Conservation (phyloP, 139 green algal species). For the Microglena sp. region DNA sequence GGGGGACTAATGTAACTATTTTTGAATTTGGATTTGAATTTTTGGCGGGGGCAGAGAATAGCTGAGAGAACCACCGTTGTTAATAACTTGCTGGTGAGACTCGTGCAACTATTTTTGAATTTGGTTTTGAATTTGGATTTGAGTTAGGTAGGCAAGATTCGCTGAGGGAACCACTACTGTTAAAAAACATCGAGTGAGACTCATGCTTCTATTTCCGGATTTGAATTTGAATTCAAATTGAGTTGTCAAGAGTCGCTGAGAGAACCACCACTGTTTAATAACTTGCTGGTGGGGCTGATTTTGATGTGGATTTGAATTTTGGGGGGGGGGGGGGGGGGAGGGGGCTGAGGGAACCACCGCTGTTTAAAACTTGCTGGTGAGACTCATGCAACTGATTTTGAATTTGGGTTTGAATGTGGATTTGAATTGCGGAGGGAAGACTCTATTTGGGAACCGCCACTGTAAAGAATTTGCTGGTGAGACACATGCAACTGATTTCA, state of each 20-base stretch:
- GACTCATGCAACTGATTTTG: too few relatives aligned
- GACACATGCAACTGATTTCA: slow-evolving; percentile 8
- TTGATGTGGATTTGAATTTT: too few relatives aligned
- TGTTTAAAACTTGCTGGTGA: slow-evolving; percentile 90
- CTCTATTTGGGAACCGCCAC: slow-evolving; percentile 28
- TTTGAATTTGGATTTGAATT: not conserved
- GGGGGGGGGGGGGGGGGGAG: too few relatives aligned
- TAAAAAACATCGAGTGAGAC: too few relatives aligned
- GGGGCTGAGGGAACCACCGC: slow-evolving; percentile 75
- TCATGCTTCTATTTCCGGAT: too few relatives aligned
- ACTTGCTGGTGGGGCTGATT: too few relatives aligned
- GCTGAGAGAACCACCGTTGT: slow-evolving; percentile 47
- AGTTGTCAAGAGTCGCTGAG: too few relatives aligned
- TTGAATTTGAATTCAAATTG: too few relatives aligned
- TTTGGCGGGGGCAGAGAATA: too few relatives aligned
- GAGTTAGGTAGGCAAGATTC: not conserved
- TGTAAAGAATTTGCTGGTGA: slow-evolving; percentile 90
- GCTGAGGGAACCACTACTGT: too few relatives aligned
- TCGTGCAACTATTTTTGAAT: not conserved
- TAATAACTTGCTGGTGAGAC: slow-evolving; percentile 86
- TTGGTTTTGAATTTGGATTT: not conserved
- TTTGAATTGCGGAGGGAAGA: not conserved
- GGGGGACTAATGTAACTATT: too few relatives aligned
- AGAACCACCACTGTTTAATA: too few relatives aligned
- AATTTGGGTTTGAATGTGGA: not conserved